These are phyloP conservation scores for Phytophthora parvispora DNA, from an alignment of 352 stramenopile species.

Conservation along the genomic window DNA sequence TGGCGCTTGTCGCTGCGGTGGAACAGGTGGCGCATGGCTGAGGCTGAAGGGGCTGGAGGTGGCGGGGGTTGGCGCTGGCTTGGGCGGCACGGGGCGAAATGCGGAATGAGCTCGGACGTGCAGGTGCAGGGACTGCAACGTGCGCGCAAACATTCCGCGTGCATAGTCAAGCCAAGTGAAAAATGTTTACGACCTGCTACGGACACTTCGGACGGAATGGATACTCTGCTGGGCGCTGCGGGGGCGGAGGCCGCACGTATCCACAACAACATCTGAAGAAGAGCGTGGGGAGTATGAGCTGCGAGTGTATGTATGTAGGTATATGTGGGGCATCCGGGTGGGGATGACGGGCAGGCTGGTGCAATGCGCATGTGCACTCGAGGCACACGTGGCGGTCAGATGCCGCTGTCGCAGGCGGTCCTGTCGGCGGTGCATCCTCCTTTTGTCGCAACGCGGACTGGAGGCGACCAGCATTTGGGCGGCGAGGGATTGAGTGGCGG, in stretches of 20 bases:
- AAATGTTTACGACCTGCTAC: slow-evolving; percentile 9
- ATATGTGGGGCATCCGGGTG: not conserved
- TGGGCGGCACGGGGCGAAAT: slow-evolving; percentile 14
- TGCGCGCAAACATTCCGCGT: slow-evolving; percentile 27
- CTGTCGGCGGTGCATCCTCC: not conserved
- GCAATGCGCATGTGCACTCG: not conserved
- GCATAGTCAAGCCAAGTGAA: slow-evolving; percentile 10
- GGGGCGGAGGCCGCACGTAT: no score
- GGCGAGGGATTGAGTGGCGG: not conserved
- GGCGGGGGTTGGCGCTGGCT: not conserved
- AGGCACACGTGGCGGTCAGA: not conserved
- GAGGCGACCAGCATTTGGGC: not conserved
- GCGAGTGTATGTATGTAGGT: not conserved
- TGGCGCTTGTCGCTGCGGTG: slow-evolving; percentile 30
- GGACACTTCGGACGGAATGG: not conserved
- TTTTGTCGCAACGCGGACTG: no score
- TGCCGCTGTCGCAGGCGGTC: not conserved
- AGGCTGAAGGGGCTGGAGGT: not conserved
- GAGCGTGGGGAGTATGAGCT: not conserved
- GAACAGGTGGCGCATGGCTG: slow-evolving; percentile 47
- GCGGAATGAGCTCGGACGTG: slow-evolving; percentile 18
- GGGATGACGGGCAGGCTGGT: not conserved
- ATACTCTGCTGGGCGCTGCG: not conserved
- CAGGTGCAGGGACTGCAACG: not conserved
- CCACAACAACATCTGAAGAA: not conserved